Base-by-base conservation (phyloP, 768 basidiomycete genomes). In the Xanthoconium purpureum region DNA sequence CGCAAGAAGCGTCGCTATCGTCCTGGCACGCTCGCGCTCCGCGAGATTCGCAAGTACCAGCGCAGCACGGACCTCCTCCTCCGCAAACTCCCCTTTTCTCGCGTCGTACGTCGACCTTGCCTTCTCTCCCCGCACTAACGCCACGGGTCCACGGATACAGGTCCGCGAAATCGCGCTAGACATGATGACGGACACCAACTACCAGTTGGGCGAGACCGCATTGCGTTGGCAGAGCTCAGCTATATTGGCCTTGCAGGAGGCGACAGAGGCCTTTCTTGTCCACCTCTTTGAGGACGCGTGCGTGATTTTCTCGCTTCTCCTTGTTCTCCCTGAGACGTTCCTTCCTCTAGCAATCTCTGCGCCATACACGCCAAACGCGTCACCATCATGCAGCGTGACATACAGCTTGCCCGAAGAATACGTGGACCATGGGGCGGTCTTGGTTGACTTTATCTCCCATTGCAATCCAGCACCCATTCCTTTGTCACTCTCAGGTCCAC, bases 271-370 rank as follows among this genome's bases (percentile, higher is more conserved):
- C 14, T 97, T 84, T 65, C 78, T 98, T 17, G 92, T 99, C 18
- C 95, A 98, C 74, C 75, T 98, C 43, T 98, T 99, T 60, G 97
- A 99, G 74, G 97, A 99, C 74, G 94, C 96, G 92, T 98, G 72
- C 77, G 94, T 91, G 29, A 14, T 24, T 42, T 2, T 10, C 20
- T 32, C 17, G n/a, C 8, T 28, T 24, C 2, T 5, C 18, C 32
- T 28, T 56, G 20, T 39, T 30, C 18, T 43, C 24, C 24, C 44
- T 58, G 42, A 63, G 28, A 29, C n/a, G 45, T 20, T 38, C 46
- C 20, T n/a, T 45, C 14, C 49, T 57, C 20, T 58, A 97, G 94
- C 42, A 97, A 98, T 71, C 77, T 97, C 35, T 99, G 97, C 67
- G 95, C 96, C 7, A 91, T 99, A 62, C 96, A 98, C 66, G 96